phyloP scores from a whole-genome alignment of 495 filamentous ascomycete genomes.

The Clohesyomyces aquaticus region DNA sequence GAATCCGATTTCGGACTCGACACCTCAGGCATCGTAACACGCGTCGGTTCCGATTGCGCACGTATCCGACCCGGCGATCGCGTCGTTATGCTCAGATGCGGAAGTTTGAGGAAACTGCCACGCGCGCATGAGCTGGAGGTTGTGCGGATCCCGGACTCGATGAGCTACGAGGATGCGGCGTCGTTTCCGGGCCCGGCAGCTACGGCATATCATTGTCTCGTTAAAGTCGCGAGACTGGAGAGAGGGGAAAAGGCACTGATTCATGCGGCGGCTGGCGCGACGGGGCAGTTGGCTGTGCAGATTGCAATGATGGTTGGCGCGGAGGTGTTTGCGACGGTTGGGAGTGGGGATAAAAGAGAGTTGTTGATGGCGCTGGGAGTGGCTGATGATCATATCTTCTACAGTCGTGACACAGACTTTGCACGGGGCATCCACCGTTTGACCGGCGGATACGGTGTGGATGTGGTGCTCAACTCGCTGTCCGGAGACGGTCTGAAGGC shows the following conservation, averaged over 20 bases:
- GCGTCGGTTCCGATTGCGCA: neutral
- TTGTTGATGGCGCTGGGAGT: neutral
- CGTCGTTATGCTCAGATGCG: neutral
- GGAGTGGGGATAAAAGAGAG: neutral
- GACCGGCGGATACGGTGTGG: neutral
- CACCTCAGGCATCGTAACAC: conserved; percentile 8
- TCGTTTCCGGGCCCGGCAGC: neutral
- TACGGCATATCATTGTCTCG: neutral
- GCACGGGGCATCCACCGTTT: neutral
- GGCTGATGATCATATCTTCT: neutral
- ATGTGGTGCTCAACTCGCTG: neutral
- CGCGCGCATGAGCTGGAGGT: neutral
- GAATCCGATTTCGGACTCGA: conserved; percentile 10
- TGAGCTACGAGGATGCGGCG: neutral
- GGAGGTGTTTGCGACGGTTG: conserved; percentile 23
- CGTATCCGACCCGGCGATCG: neutral
- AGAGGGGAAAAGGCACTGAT: conserved; percentile 12
- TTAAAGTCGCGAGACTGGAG: neutral
- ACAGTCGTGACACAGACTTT: neutral
- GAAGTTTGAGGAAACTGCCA: neutral
- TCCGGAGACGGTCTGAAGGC: neutral
- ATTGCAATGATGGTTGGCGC: conserved; percentile 2
- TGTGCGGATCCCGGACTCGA: neutral
- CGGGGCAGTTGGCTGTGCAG: conserved; percentile 6
- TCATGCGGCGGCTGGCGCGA: conserved; percentile 6